Base-by-base conservation (phyloP, 2,329 filamentous ascomycete genomes). In the Cercospora janseana region DNA sequence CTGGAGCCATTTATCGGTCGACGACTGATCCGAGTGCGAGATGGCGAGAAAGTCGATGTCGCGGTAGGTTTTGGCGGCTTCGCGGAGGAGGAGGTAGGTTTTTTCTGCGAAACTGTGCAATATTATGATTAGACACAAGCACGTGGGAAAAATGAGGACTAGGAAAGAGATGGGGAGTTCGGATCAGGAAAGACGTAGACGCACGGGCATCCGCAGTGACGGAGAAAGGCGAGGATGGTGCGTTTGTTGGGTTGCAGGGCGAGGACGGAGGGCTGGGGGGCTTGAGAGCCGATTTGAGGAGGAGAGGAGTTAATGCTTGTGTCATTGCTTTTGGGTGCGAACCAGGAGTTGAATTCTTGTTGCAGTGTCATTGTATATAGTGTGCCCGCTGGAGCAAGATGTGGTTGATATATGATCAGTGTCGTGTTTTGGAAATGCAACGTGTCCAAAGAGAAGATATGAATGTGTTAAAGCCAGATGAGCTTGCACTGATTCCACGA, bases 151-250 rank as follows among this genome's bases (percentile, higher is more conserved):
- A 10, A 12, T 15, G 15, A 28, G 6, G 23, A 44, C 13, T 9
- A 18, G 28, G 13, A 18, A n/a, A n/a, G n/a, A n/a, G n/a, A n/a
- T n/a, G n/a, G n/a, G n/a, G n/a, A n/a, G n/a, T n/a, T n/a, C n/a
- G n/a, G n/a, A n/a, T n/a, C n/a, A n/a, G n/a, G n/a, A n/a, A n/a
- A n/a, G n/a, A n/a, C n/a, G n/a, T n/a, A n/a, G 16, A 35, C 43
- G 13, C 29, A 40, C 44, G 85, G 85, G 70, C 85, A 87, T 26
- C 85, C 86, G 64, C 85, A 88, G 65, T 88, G 85, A 26, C 86
- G 75, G 4, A 89, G 74, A 61, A 89, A 89, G 12, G 81, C 76
- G 15, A 89, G 69, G 1, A 89, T 64, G 0, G 78, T 79, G 0
- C 81, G 80, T 59, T 79, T 81, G 18, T 66, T 67, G 32, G 73